These are phyloP conservation scores for Spongiforma sp. DNA, from an alignment of 1,284 basidiomycete genomes.

Conservation along the genomic window DNA sequence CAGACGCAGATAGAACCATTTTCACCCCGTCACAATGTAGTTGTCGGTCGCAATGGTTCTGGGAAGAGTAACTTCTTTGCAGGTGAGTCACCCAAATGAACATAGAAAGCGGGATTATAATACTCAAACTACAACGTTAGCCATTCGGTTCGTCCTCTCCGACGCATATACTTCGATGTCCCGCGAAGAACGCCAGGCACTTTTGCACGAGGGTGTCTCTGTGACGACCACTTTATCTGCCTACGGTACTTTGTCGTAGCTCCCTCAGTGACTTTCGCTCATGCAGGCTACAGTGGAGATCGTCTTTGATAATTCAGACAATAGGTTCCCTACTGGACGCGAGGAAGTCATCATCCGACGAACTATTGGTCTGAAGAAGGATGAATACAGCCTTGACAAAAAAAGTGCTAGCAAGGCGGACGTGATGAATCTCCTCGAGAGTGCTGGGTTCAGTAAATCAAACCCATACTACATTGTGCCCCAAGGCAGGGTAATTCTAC, in stretches of 20 bases:
- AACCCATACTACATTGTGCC: conserved; percentile 99
- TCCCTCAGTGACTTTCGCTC: conserved; percentile 13
- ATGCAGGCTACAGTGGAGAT: conserved; percentile 65
- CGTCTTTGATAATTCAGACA: conserved; percentile 89
- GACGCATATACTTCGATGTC: conserved; percentile 98
- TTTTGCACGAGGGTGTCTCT: conserved; percentile 93
- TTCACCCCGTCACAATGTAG: conserved; percentile 88
- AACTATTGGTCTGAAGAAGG: conserved; percentile 98
- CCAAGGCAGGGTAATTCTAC: conserved; percentile 85
- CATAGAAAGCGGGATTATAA: neutral
- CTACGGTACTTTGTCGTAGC: conserved; percentile 64
- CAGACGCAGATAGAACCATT: conserved; percentile 86
- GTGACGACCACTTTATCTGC: conserved; percentile 92
- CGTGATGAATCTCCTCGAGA: conserved; percentile 95
- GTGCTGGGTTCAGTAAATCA: conserved; percentile 95
- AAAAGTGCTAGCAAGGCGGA: conserved; percentile 97
- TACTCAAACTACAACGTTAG: conserved; percentile 44
- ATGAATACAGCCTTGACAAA: conserved; percentile 97
- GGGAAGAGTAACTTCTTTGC: conserved; percentile 98
- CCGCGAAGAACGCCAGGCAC: conserved; percentile 89
- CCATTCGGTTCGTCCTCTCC: conserved; percentile 96
- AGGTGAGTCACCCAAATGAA: conserved; percentile 48
- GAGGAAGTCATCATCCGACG: conserved; percentile 87
- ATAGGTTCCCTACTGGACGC: conserved; percentile 88
- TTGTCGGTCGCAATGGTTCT: conserved; percentile 94